A percentile compares a stretch with the other conserved stretches of the same genome.
Conservation (phyloP, 2,329 filamentous ascomycete genomes). For the Pseudogymnoascus sp. region DNA sequence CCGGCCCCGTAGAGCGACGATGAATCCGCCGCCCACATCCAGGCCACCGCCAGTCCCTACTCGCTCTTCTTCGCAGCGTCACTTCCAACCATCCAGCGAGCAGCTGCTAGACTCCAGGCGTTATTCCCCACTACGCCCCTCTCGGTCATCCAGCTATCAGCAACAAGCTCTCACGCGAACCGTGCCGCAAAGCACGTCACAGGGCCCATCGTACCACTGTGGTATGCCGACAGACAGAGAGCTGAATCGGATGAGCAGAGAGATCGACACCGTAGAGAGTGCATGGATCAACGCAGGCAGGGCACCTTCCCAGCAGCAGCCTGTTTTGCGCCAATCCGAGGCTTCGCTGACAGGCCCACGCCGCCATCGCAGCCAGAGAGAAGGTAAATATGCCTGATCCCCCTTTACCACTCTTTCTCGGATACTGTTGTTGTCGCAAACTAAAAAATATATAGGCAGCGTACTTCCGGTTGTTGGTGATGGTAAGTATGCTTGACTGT, state of each 20-base stretch:
- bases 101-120: neutral
- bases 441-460: neutral
- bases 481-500: neutral
- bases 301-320: neutral
- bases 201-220: neutral
- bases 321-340: neutral
- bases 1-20: neutral
- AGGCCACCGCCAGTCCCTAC: neutral
- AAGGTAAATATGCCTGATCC: neutral
- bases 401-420: neutral
- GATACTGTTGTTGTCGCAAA: neutral
- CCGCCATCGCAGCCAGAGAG: slow-evolving; percentile 2
- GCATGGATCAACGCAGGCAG: neutral
- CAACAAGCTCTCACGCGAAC: neutral
- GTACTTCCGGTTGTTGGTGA: neutral
- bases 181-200: neutral
- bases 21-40: neutral
- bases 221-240: slow-evolving; percentile 1
- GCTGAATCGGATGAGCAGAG: neutral
- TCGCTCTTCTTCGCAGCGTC: neutral
- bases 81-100: neutral
- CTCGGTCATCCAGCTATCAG: neutral
- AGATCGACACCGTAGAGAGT: neutral
- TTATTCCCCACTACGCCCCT: neutral
- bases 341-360: neutral